Evolutionary conservation across 371 early-diverging fungal species (phyloP), one percentile per base, ranked within the genome.

Genomic region (Actinomucor elegans): DNA sequence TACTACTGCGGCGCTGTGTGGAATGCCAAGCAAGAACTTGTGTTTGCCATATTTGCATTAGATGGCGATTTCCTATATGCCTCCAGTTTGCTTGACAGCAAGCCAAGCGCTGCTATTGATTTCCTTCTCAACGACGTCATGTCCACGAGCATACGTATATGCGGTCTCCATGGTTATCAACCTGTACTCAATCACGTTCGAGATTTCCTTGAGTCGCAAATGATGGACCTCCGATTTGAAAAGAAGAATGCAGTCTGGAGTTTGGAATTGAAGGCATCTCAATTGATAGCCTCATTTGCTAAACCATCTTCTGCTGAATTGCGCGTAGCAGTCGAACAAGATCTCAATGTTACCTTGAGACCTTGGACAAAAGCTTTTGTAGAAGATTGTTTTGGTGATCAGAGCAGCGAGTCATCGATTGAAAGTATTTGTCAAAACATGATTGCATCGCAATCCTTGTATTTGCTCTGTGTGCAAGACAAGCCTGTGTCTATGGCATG

Each of bases 401-500:
- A n/a, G 0, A 36, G 9, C 24, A 9, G 14, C 5, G 15, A 17
- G 3, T 26, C 24, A 4, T n/a, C 33, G 5, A 20, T 37, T 0
- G 37, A 26, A 1, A 17, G 21, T 5, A 28, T 49, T n/a, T 49
- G 26, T 37, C 27, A 6, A 11, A 27, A 26, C 1, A 28, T 21
- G 20, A 27, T 49, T 26, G 20, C 17, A 3, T 15, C 23, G 3
- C 20, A 33, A 49, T 7, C 15, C 2, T 12, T 37, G 0, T 51
- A 51, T 14, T 1, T 51, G 0, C 23, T 51, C 10, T 51, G 17
- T 17, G 9, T 4, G 9, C 28, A 49, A 8, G 36, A 32, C 1
- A 11, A 21, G 7, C 61, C 61, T n/a, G 57, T 61, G 3, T 35
- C 47, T 8, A 61, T 61, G 61, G 46, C 52, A 10, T 57, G 57